Percentiles rank a stretch among this genome's conserved stretches.
phyloP scores from a whole-genome alignment of 2,329 filamentous ascomycete genomes.

The Amauroascus verrucosus region DNA sequence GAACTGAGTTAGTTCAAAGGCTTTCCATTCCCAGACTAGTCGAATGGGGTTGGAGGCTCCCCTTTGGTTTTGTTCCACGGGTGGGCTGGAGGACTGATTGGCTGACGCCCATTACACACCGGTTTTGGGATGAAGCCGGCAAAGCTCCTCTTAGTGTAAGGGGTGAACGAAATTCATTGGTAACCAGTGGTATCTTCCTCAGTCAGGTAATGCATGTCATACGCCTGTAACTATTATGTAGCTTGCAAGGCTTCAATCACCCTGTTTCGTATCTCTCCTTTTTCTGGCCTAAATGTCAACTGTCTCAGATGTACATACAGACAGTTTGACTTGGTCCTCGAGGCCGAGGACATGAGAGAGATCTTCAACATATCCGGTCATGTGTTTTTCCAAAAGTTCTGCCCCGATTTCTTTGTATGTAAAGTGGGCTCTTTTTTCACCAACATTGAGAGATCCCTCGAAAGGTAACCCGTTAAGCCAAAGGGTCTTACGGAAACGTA shows the following conservation, averaged over 20 bases:
- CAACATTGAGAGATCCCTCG: not conserved
- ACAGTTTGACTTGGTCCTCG: not conserved
- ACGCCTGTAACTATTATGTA: not conserved
- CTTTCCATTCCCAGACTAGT: constrained; percentile 25
- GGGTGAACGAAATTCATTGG: not conserved
- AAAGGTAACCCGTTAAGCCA: not conserved
- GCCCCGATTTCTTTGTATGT: not conserved
- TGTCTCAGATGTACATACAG: constrained; percentile 3
- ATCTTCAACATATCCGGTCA: too few species aligned
- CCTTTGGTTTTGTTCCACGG: constrained; percentile 13
- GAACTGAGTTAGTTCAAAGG: constrained; percentile 20
- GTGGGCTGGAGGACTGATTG: constrained; percentile 14
- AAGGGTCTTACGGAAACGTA: constrained; percentile 6
- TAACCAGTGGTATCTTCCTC: not conserved
- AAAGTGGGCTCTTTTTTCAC: not conserved
- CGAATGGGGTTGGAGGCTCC: constrained; percentile 26
- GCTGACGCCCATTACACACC: constrained; percentile 13
- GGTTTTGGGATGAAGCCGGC: constrained; percentile 6
- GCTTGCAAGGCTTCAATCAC: not conserved
- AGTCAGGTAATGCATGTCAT: not conserved
- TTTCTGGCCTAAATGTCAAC: constrained; percentile 4
- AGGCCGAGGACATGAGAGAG: not conserved
- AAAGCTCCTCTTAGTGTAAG: not conserved
- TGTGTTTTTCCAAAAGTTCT: not conserved
- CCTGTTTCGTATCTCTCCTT: not conserved